These are phyloP conservation scores for Senecio squalidus DNA, from an alignment of 140 eudicot species.

Conservation along the genomic window DNA sequence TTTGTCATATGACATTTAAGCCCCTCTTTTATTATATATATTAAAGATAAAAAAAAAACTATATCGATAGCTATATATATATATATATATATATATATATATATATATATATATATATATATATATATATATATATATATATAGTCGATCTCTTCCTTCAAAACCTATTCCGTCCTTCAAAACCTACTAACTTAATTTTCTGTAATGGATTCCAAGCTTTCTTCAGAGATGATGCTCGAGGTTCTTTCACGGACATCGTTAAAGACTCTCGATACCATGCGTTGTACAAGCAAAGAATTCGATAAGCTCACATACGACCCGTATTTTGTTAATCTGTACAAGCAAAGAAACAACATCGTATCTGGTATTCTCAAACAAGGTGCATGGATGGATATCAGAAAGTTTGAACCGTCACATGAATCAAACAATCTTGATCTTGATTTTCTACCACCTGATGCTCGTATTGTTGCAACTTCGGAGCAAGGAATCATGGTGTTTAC, in stretches of 20 bases:
- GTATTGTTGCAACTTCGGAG: conserved; percentile 14
- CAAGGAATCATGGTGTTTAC: conserved; percentile 17
- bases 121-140: too few species aligned
- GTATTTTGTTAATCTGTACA: neutral
- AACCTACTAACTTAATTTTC: too few species aligned
- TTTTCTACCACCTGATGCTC: neutral
- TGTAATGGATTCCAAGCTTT: conserved; percentile 11
- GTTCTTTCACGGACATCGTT: conserved; percentile 16
- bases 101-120: too few species aligned
- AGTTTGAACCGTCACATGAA: conserved; percentile 10
- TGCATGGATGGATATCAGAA: neutral
- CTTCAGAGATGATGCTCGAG: conserved; percentile 8
- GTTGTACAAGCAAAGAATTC: conserved; percentile 1
- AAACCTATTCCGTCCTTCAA: too few species aligned
- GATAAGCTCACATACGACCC: conserved; percentile 2
- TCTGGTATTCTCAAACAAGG: neutral
- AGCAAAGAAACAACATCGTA: conserved; percentile 8
- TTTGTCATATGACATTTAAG: too few species aligned
- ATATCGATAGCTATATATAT: too few species aligned
- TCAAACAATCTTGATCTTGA: conserved; percentile 8
- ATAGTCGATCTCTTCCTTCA: too few species aligned
- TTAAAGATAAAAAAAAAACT: too few species aligned
- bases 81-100: too few species aligned
- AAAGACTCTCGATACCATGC: neutral
- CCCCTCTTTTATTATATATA: too few species aligned